phyloP scores from a whole-genome alignment of 176 grass and related monocot genomes.

The Chrysopogon serrulatus region DNA sequence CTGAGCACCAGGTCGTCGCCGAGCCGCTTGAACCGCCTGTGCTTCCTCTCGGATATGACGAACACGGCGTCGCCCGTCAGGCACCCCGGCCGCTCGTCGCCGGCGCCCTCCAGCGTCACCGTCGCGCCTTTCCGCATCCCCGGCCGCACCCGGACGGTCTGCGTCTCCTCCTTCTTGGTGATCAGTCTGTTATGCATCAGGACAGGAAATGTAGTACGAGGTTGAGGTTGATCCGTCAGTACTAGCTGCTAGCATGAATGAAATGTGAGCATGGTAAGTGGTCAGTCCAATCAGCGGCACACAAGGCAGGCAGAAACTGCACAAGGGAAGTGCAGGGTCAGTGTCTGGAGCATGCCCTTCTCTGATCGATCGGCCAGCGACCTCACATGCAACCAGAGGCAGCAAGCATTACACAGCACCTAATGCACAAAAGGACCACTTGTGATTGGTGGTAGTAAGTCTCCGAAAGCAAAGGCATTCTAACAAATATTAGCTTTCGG shows the following conservation, averaged over 20 bases:
- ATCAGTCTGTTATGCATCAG: constrained; percentile 43
- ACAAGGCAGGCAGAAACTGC: background rate
- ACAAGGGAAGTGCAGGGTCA: constrained; percentile 27
- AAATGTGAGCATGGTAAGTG: constrained; percentile 7
- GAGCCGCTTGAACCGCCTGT: constrained; percentile 67
- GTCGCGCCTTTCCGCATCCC: constrained; percentile 74
- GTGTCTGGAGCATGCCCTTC: constrained; percentile 13
- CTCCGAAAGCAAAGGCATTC: constrained; percentile 22
- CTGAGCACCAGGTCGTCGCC: constrained; percentile 87
- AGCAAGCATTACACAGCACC: constrained; percentile 23
- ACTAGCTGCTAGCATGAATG: background rate
- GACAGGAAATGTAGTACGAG: background rate
- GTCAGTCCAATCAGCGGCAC: background rate
- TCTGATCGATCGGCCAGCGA: constrained; percentile 16
- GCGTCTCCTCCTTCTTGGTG: constrained; percentile 55
- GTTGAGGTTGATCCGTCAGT: background rate
- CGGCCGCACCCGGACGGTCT: constrained; percentile 56
- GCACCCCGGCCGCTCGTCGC: constrained; percentile 69
- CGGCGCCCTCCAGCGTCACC: constrained; percentile 62
- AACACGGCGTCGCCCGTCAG: constrained; percentile 64
- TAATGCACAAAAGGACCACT: constrained; percentile 39
- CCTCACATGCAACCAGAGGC: constrained; percentile 37
- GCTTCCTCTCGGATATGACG: constrained; percentile 53
- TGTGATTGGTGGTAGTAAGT: background rate
- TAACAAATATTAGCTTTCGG: constrained; percentile 21